Conservation (phyloP, 345 rosid species). For the Xanthoceras sorbifolium region DNA sequence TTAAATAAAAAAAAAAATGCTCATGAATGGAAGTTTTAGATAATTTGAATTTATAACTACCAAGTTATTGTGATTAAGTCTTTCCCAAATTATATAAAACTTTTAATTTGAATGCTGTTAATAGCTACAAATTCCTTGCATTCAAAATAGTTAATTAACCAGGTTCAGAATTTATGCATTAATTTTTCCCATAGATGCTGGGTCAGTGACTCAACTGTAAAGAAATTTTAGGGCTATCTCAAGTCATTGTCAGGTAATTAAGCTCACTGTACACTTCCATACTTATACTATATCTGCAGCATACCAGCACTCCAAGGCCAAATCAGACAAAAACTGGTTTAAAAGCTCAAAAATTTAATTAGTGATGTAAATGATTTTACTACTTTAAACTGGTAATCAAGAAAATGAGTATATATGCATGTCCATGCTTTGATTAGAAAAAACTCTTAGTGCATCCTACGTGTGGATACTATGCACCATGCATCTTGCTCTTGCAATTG, state of each 20-base stretch:
- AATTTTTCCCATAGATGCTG: background rate
- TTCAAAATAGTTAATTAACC: background rate
- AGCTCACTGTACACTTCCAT: conserved; percentile 35
- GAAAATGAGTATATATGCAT: no score
- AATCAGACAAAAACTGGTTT: conserved; percentile 37
- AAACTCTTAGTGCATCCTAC: no score
- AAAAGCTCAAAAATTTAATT: conserved; percentile 15
- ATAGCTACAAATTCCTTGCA: background rate
- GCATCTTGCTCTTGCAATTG: no score
- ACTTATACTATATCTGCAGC: conserved; percentile 25
- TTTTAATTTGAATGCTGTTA: background rate
- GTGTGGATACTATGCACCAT: no score
- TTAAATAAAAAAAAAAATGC: no score
- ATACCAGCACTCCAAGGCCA: conserved; percentile 3
- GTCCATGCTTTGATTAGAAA: background rate
- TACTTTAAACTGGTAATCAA: background rate
- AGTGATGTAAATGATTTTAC: background rate
- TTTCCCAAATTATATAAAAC: background rate
- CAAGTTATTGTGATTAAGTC: background rate
- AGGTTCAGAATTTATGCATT: background rate
- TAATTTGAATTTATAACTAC: background rate
- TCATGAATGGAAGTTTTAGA: background rate
- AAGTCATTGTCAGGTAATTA: conserved; percentile 46
- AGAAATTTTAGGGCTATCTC: conserved; percentile 28
- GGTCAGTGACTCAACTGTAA: conserved; percentile 20